These are phyloP conservation scores for Parietichytrium sp. DNA, from an alignment of 108 stramenopile species.

Conservation along the genomic window DNA sequence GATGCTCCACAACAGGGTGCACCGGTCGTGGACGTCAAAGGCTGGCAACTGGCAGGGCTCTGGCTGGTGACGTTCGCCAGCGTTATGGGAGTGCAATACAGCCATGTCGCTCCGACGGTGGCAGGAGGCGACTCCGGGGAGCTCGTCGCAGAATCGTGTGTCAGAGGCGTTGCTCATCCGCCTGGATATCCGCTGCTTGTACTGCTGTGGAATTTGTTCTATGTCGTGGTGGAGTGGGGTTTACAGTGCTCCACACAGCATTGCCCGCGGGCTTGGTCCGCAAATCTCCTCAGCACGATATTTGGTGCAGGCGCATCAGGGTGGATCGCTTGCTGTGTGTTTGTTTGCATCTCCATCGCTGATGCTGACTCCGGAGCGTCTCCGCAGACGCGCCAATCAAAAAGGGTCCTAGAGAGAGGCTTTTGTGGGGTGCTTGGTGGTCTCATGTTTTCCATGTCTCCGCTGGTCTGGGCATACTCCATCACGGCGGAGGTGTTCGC, in stretches of 20 bases:
- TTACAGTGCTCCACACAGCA: no score
- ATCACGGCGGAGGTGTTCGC: conserved; percentile 79
- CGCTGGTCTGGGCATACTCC: conserved; percentile 75
- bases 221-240: no score
- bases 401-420: no score
- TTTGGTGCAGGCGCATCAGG: background rate
- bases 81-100: background rate
- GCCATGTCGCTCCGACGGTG: background rate
- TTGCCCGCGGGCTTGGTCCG: no score
- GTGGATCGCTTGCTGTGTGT: background rate
- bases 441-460: conserved; percentile 61
- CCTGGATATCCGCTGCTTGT: conserved; percentile 75
- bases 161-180: conserved; percentile 72
- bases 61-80: background rate
- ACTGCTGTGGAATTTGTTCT: conserved; percentile 49
- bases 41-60: no score
- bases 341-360: background rate
- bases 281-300: background rate
- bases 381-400: no score
- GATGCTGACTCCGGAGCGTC: no score
- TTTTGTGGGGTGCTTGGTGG: background rate
- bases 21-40: no score
- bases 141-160: conserved; percentile 73
- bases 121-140: conserved; percentile 54
- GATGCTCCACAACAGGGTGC: no score